Conservation (phyloP, 2,329 filamentous ascomycete genomes). For the Fusarium xyrophilum region DNA sequence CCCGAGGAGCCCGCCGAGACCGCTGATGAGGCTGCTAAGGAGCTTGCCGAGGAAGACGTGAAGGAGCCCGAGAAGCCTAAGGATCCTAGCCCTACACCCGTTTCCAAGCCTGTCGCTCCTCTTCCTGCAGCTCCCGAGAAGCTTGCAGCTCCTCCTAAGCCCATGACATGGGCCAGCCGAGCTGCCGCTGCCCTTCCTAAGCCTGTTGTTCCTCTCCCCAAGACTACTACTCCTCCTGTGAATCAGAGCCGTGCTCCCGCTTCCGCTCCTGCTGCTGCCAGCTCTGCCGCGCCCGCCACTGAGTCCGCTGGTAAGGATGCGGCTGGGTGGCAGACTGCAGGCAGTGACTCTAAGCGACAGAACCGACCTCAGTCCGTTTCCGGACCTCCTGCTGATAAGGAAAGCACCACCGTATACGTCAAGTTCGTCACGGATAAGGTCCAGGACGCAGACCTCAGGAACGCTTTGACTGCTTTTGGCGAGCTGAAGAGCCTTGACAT, state of each 20-base stretch:
- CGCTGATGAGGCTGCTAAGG: conserved; percentile 58
- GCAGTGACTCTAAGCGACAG: conserved; percentile 83
- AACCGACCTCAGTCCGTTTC: conserved; percentile 73
- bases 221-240: conserved; percentile 62
- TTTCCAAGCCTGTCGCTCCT: conserved; percentile 43
- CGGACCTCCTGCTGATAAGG: conserved; percentile 68
- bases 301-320: conserved; percentile 58
- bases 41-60: conserved; percentile 62
- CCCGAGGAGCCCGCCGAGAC: conserved; percentile 48
- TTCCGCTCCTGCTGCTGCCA: conserved; percentile 49
- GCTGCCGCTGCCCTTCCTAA: conserved; percentile 64
- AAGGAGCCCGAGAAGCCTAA: conserved; percentile 72
- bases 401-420: conserved; percentile 85
- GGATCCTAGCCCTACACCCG: conserved; percentile 64
- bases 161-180: conserved; percentile 78
- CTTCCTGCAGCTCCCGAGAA: conserved; percentile 51
- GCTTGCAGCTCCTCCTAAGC: conserved; percentile 60
- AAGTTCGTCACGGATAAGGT: conserved; percentile 95
- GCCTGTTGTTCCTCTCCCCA: conserved; percentile 62
- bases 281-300: conserved; percentile 48
- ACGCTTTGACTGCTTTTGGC: conserved; percentile 74
- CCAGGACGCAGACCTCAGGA: conserved; percentile 73
- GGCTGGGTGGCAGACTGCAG: conserved; percentile 82
- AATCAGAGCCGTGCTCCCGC: conserved; percentile 60
- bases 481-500: conserved; percentile 77